phyloP scores from a whole-genome alignment of 805 yeast genomes.

The Starmerella apis region DNA sequence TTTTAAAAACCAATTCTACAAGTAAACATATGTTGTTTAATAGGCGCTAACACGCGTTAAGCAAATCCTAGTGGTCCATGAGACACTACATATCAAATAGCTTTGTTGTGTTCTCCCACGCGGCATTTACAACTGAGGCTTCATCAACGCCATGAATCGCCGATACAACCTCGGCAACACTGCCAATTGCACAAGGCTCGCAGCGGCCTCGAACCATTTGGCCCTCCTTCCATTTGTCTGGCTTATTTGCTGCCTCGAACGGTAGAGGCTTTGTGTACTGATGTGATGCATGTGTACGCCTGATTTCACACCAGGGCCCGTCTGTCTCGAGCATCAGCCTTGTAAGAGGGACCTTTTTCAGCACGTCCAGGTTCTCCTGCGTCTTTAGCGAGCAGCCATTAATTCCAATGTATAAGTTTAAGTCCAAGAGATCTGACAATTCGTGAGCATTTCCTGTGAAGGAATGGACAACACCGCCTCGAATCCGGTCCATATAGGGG shows the following conservation, averaged over 20 bases:
- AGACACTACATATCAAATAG: slow-evolving; percentile 35
- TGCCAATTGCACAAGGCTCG: slow-evolving; percentile 81
- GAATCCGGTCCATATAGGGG: slow-evolving; percentile 38
- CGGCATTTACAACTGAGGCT: slow-evolving; percentile 38
- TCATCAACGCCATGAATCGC: slow-evolving; percentile 39
- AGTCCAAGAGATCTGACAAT: slow-evolving; percentile 42
- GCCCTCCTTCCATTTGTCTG: slow-evolving; percentile 43
- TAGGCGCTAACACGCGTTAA: too few species aligned
- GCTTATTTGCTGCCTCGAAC: slow-evolving; percentile 49
- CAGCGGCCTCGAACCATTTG: slow-evolving; percentile 68
- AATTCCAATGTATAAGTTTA: slow-evolving; percentile 65
- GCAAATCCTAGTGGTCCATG: too few species aligned
- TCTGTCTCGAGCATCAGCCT: slow-evolving; percentile 81
- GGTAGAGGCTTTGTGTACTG: slow-evolving; percentile 41
- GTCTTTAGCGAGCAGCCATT: slow-evolving; percentile 90
- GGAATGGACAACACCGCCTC: slow-evolving; percentile 82
- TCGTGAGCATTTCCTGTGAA: slow-evolving; percentile 77
- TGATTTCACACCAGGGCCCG: slow-evolving; percentile 97
- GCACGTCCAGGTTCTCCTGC: slow-evolving; percentile 60
- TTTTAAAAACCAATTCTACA: too few species aligned
- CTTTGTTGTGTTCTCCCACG: slow-evolving; percentile 43
- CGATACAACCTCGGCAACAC: slow-evolving; percentile 62
- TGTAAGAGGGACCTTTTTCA: slow-evolving; percentile 55
- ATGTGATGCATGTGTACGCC: slow-evolving; percentile 70
- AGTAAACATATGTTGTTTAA: too few species aligned